phyloP scores from a whole-genome alignment of 768 basidiomycete genomes.

The Obba rivulosa region DNA sequence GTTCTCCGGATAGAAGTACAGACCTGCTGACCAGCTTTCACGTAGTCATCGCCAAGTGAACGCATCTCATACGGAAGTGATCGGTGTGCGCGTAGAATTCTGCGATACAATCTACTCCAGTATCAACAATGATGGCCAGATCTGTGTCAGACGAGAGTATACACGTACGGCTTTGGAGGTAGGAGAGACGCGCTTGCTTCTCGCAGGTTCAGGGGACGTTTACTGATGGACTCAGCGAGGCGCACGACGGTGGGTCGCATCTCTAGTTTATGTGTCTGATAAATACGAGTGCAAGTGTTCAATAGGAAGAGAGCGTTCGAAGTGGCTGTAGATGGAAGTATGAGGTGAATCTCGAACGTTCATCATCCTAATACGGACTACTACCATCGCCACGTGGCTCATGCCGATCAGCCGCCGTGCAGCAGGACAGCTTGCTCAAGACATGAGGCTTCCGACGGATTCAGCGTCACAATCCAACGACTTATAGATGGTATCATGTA shows the following conservation, averaged over 20 bases:
- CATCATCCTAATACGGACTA: too few species aligned
- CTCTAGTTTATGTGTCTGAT: too few species aligned
- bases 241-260: constrained; percentile 38
- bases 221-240: constrained; percentile 52
- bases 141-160: background rate
- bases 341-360: too few species aligned
- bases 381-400: too few species aligned
- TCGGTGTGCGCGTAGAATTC: constrained; percentile 76
- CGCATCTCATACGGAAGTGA: constrained; percentile 73
- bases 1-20: background rate
- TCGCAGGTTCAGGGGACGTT: constrained; percentile 51
- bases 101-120: constrained; percentile 64
- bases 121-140: background rate
- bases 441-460: too few species aligned
- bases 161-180: constrained; percentile 76
- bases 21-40: constrained; percentile 61
- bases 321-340: too few species aligned
- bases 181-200: constrained; percentile 66
- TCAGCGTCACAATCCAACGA: too few species aligned
- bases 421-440: too few species aligned
- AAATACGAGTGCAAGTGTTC: too few species aligned
- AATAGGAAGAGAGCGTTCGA: too few species aligned
- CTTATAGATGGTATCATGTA: too few species aligned
- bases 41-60: constrained; percentile 77
- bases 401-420: too few species aligned